Percentiles rank a stretch among this genome's conserved stretches.
These are phyloP conservation scores for Leccinum solheimii DNA, from an alignment of 1,284 basidiomycete genomes.

Conservation along the genomic window DNA sequence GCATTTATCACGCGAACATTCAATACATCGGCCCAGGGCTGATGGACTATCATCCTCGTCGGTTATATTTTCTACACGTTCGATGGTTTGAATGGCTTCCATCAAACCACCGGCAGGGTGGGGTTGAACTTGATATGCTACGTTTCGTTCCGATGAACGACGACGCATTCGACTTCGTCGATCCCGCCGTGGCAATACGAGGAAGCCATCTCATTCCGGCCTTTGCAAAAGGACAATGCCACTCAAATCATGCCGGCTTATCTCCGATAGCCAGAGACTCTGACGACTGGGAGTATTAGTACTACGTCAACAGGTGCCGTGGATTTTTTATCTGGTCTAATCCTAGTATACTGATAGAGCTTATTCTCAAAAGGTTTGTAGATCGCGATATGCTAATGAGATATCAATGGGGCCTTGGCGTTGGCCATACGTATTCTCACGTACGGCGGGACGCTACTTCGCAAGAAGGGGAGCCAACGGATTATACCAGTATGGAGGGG, in stretches of 20 bases:
- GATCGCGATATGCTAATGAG: constrained; percentile 11
- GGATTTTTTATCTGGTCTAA: not conserved
- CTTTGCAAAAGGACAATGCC: constrained; percentile 5
- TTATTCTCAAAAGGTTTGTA: constrained; percentile 6
- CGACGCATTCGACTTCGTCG: constrained; percentile 17
- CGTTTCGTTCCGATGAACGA: not conserved
- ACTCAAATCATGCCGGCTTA: not conserved
- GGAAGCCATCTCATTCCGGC: constrained; percentile 16
- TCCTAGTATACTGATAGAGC: not conserved
- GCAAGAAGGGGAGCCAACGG: not conserved
- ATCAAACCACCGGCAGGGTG: not conserved
- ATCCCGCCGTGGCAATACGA: constrained; percentile 12
- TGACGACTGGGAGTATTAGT: not conserved
- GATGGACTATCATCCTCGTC: not conserved
- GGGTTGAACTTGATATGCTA: not conserved
- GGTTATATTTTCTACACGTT: constrained; percentile 5
- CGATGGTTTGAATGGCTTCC: not conserved
- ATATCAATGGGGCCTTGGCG: constrained; percentile 10
- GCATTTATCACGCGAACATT: constrained; percentile 14
- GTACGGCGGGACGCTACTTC: not conserved
- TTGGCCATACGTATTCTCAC: constrained; percentile 8
- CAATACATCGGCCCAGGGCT: constrained; percentile 1
- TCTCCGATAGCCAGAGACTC: not conserved
- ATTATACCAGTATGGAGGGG: not conserved
- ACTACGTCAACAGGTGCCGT: constrained; percentile 1